Evolutionary conservation across 495 filamentous ascomycete species (phyloP).

Genomic region (Neurospora sp.): DNA sequence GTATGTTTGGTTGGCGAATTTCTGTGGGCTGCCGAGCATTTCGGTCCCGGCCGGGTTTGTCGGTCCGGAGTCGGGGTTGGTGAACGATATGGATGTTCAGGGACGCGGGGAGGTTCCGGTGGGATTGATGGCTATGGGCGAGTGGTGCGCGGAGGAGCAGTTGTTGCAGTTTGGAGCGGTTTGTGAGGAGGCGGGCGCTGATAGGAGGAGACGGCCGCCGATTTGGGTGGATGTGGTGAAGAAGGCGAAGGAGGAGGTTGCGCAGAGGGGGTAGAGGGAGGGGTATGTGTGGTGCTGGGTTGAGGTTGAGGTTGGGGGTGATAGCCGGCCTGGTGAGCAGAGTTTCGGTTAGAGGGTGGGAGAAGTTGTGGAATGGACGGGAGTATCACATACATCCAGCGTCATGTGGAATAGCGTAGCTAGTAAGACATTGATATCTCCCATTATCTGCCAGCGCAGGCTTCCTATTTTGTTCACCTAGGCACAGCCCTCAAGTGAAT

Average conservation of each 20-base stretch:
- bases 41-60: conserved; percentile 61
- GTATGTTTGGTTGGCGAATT: conserved; percentile 79
- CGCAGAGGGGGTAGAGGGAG: neutral
- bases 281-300: neutral
- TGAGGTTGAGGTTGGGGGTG: neutral
- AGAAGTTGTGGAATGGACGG: neutral
- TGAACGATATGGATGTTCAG: conserved; percentile 18
- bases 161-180: conserved; percentile 60
- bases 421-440: neutral
- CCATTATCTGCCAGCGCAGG: neutral
- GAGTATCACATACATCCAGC: neutral
- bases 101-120: conserved; percentile 49
- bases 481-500: too few relatives aligned
- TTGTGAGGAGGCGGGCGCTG: conserved; percentile 36
- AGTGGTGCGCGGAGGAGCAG: conserved; percentile 69
- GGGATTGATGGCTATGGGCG: conserved; percentile 71
- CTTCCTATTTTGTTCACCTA: neutral
- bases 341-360: too few relatives aligned
- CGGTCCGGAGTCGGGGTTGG: conserved; percentile 13
- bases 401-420: neutral
- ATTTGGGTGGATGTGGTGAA: conserved; percentile 25
- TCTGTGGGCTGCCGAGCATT: conserved; percentile 63
- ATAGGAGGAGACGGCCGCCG: conserved; percentile 11
- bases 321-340: neutral
- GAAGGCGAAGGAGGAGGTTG: conserved; percentile 1